Evolutionary conservation across 192 early-diverging fungal genomes (phyloP).

Genomic region (Backusella sp.): DNA sequence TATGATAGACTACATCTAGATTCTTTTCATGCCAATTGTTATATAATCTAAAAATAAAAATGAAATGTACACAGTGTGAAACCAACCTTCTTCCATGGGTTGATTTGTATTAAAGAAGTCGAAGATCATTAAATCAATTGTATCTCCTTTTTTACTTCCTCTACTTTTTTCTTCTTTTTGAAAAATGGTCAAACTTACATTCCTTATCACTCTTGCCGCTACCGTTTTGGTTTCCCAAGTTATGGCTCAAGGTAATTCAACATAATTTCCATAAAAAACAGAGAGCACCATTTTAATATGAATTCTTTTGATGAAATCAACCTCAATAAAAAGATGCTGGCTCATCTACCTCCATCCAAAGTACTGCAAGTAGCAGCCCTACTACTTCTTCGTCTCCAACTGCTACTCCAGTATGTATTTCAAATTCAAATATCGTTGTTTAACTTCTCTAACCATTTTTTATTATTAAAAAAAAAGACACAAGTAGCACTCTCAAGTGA

Average conservation of each 20-base stretch:
- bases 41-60: slow-evolving; percentile 10
- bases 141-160: slow-evolving; percentile 15
- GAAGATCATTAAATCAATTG: not conserved
- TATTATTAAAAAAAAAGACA: not conserved
- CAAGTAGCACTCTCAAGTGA: not conserved
- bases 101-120: not conserved
- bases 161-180: not conserved
- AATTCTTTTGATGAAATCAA: not conserved
- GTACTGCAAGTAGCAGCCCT: not conserved
- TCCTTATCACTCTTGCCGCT: not conserved
- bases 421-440: not conserved
- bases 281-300: not conserved
- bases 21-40: not conserved
- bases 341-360: not conserved
- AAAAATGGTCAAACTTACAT: not conserved
- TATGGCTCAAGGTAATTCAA: not conserved
- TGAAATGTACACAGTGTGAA: not conserved
- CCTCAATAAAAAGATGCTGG: not conserved
- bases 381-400: not conserved
- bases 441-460: not conserved
- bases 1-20: not conserved
- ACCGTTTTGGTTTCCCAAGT: not conserved
- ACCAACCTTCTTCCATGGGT: not conserved
- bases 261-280: not conserved
- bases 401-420: not conserved